These are phyloP conservation scores for Phytophthora lateralis DNA, from an alignment of 352 stramenopile genomes.

Conservation along the genomic window DNA sequence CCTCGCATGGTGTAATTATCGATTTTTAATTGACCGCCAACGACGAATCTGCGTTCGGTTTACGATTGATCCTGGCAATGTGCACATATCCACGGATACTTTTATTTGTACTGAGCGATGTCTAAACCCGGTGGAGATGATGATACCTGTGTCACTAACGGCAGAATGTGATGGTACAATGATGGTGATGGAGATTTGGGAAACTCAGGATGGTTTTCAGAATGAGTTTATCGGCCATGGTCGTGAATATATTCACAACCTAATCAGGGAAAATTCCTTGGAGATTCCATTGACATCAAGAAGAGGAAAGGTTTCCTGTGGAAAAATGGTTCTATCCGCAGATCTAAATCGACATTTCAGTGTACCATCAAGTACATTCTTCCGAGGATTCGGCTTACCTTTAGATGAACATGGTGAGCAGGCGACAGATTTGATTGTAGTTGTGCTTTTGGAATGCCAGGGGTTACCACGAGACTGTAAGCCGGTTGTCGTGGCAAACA, in stretches of 20 bases:
- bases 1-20: slow-evolving; percentile 1
- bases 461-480: not conserved
- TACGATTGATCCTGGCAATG: not conserved
- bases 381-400: not conserved
- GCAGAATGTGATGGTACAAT: not conserved
- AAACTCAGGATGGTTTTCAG: not conserved
- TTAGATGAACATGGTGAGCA: not conserved
- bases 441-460: not conserved
- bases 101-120: not conserved
- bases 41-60: not conserved
- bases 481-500: not conserved
- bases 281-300: not conserved
- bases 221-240: not conserved
- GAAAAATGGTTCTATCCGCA: not conserved
- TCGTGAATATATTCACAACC: not conserved
- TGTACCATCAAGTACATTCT: not conserved
- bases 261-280: not conserved
- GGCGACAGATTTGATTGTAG: not conserved
- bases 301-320: not conserved
- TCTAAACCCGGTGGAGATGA: not conserved
- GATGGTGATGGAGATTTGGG: not conserved
- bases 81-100: not conserved
- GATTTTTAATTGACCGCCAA: not conserved
- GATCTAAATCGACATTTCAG: not conserved
- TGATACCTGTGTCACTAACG: not conserved